These are phyloP conservation scores for Papilionanthe hybrid DNA, from an alignment of 116 monocot species.

Conservation along the genomic window DNA sequence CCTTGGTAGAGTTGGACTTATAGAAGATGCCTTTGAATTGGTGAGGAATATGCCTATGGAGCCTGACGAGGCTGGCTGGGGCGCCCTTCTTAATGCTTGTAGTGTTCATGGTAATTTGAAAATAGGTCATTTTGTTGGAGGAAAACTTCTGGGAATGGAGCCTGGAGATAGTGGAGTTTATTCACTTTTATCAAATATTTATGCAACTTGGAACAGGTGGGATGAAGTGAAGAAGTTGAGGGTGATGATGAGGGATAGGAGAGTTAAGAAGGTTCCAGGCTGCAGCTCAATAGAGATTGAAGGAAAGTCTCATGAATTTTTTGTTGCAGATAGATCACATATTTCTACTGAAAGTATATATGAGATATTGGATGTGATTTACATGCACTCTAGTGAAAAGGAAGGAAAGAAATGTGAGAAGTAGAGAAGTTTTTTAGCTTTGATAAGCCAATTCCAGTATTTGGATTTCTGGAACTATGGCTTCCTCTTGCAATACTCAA, in stretches of 20 bases:
- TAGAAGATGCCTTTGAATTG: constrained; percentile 45
- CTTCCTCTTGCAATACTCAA: neutral
- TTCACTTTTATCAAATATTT: constrained; percentile 39
- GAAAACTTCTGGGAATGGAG: constrained; percentile 43
- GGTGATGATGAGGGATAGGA: constrained; percentile 41
- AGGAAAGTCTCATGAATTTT: constrained; percentile 50
- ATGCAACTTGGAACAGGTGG: constrained; percentile 48
- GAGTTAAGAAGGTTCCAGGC: constrained; percentile 50
- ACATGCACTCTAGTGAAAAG: constrained; percentile 31
- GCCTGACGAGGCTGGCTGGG: constrained; percentile 62
- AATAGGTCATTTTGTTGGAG: constrained; percentile 31
- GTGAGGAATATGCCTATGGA: constrained; percentile 51
- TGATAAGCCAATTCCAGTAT: neutral
- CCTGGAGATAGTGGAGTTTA: constrained; percentile 54
- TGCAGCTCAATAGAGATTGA: constrained; percentile 53
- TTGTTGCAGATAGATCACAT: constrained; percentile 48
- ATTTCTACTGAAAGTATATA: constrained; percentile 32
- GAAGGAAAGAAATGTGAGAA: neutral
- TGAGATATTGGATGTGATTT: constrained; percentile 28
- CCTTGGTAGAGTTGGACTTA: constrained; percentile 41
- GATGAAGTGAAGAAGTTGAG: constrained; percentile 42
- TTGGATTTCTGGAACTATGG: neutral
- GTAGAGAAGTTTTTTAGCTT: neutral
- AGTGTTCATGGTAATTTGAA: constrained; percentile 55
- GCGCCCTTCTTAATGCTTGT: constrained; percentile 57